phyloP scores from a whole-genome alignment of 2,329 filamentous ascomycete species.

The Colletotrichum sansevieriae region DNA sequence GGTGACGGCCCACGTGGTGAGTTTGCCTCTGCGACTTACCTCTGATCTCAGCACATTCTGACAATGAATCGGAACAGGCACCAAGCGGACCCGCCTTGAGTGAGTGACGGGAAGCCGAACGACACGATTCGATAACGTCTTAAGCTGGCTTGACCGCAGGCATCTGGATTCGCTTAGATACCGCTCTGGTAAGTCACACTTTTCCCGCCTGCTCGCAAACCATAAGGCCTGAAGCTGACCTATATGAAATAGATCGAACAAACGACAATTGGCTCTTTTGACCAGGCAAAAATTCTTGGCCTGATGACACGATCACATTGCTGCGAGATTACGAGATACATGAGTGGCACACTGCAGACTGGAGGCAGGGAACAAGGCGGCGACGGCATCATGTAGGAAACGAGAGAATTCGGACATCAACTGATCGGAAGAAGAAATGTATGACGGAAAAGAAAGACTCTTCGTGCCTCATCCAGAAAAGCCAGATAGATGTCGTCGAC shows the following conservation, averaged over 20 bases:
- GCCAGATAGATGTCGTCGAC: too few species aligned
- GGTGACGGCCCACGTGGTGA: not conserved
- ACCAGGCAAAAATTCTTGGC: not conserved
- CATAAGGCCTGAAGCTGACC: not conserved
- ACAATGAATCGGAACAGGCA: not conserved
- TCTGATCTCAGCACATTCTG: not conserved
- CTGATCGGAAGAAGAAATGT: not conserved
- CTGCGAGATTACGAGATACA: not conserved
- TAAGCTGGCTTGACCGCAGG: too few species aligned
- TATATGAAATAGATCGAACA: not conserved
- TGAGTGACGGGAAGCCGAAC: not conserved
- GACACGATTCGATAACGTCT: fast-evolving
- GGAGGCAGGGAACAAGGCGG: too few species aligned
- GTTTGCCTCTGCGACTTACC: not conserved
- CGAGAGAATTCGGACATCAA: too few species aligned
- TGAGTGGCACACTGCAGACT: not conserved
- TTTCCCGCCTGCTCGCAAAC: not conserved
- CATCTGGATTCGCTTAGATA: not conserved
- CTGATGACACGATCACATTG: not conserved
- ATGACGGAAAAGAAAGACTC: not conserved
- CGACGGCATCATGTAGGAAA: too few species aligned
- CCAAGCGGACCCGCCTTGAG: not conserved
- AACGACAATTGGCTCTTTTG: not conserved
- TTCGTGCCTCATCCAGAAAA: too few species aligned
- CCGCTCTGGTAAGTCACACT: not conserved